Base-by-base conservation (phyloP, 768 basidiomycete genomes). In the Boletus vinaceobasis region DNA sequence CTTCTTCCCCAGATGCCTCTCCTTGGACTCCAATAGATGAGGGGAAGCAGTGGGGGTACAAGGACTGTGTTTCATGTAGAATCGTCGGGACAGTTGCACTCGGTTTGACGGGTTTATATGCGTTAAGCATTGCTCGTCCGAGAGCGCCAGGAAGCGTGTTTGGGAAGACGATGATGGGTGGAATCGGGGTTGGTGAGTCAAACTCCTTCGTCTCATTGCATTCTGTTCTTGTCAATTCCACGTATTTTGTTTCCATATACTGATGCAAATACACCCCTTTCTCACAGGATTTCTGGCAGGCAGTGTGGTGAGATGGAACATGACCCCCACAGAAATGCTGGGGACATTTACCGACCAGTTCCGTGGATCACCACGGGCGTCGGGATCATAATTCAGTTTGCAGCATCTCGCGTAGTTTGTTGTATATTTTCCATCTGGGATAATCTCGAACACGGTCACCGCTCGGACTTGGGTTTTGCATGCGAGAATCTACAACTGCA, bases 41-140 rank as follows among this genome's bases (percentile, higher is more conserved):
- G 7, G 50, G 27, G 29, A 49, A 55, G n/a, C 38, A 49, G 1
- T 27, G 55, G 64, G 55, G 59, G 13, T 61, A 71, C 58, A 69
- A 76, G 44, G 85, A 89, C 39, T 90, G 88, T 56, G 62, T 87
- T n/a, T 77, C 85, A 1, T 90, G 89, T 66, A 80, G 81, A 39
- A 72, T 90, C 50, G 79, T 87, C 38, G 87, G 88, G 19, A 80
- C 86, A 0, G 82, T 74, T 31, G 82, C 84, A 2, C 77, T 90
- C 6, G 81, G 77, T 21, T 78, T 78, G 5, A 78, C 83, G 5
- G 88, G 89, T 6, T 57, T 84, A 26, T 89, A 90, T 64, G 87
- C 88, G 2, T 69, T 90, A 27, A 77, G 79, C 66, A 78, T 81
- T 74, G 79, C 86, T 27, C 82, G 88, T 44, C 75, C 78, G 26